Evolutionary conservation across 2,329 filamentous ascomycete species (phyloP).

Genomic region (Exophiala sp.): DNA sequence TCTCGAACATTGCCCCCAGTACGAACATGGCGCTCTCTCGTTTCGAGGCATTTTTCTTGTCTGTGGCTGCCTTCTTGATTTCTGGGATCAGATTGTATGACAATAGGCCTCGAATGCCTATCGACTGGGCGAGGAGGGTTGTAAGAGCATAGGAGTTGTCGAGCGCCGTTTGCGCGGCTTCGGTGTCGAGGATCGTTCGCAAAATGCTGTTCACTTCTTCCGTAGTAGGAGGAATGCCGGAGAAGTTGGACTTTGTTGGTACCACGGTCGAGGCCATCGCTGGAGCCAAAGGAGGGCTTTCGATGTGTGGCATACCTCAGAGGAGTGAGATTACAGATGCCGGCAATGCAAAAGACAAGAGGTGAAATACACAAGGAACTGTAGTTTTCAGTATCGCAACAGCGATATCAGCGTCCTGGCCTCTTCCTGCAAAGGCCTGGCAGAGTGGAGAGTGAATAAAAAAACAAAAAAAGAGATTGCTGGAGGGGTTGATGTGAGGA

Average conservation of each 20-base stretch:
- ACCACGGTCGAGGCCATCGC: constrained; percentile 41
- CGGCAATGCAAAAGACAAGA: not conserved
- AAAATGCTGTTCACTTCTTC: constrained; percentile 65
- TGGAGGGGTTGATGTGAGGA: constrained; percentile 4
- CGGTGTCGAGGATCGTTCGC: constrained; percentile 64
- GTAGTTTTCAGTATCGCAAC: not conserved
- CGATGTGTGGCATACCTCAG: constrained; percentile 23
- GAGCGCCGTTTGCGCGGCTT: constrained; percentile 66
- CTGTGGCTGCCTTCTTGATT: constrained; percentile 72
- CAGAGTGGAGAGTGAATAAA: constrained; percentile 4
- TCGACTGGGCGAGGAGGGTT: constrained; percentile 61
- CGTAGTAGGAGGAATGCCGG: constrained; percentile 54
- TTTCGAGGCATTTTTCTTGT: constrained; percentile 87
- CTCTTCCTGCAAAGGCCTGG: not conserved
- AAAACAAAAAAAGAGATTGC: constrained; percentile 4
- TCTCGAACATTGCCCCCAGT: constrained; percentile 88
- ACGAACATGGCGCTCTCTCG: constrained; percentile 94
- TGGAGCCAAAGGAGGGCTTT: constrained; percentile 20
- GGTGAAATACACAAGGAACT: too few species aligned
- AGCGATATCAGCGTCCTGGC: not conserved
- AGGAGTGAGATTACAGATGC: not conserved
- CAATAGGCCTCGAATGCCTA: constrained; percentile 61
- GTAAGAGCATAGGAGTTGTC: constrained; percentile 64
- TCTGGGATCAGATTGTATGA: constrained; percentile 61
- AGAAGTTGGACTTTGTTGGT: constrained; percentile 43